Percentiles rank a stretch among this genome's conserved stretches.
These are phyloP conservation scores for Alternaria gaisen DNA, from an alignment of 2,329 filamentous ascomycete genomes.

Conservation along the genomic window DNA sequence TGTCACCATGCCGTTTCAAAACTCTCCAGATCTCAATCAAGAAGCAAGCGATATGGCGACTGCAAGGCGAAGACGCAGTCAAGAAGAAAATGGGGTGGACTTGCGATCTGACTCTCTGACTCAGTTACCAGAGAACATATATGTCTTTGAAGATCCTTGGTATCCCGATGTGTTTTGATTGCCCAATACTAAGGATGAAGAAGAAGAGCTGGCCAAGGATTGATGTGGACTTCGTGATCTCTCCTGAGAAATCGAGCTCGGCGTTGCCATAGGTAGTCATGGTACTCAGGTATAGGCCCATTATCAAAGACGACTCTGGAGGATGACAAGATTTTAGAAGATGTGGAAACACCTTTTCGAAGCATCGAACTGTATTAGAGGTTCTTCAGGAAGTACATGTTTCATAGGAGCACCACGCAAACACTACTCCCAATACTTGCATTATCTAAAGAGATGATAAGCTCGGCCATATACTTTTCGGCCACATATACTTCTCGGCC, in stretches of 20 bases:
- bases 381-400: too few species aligned
- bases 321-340: too few species aligned
- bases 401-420: too few species aligned
- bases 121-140: neutral
- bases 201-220: neutral
- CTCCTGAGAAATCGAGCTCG: neutral
- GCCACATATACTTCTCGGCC: too few species aligned
- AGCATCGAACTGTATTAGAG: too few species aligned
- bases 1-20: neutral
- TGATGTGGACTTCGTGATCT: neutral
- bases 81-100: neutral
- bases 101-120: neutral
- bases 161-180: neutral
- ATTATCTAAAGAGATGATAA: too few species aligned
- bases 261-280: neutral
- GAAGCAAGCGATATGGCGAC: neutral
- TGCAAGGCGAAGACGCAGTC: neutral
- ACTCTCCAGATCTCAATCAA: neutral
- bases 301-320: too few species aligned
- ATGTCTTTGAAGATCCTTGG: neutral
- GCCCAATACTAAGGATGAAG: neutral
- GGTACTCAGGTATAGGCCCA: too few species aligned
- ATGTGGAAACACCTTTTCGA: neutral
- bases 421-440: too few species aligned
- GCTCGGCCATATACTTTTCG: too few species aligned